Evolutionary conservation across 495 filamentous ascomycete genomes (phyloP), one percentile per base, ranked within the genome.

Genomic region (Poronia punctata): DNA sequence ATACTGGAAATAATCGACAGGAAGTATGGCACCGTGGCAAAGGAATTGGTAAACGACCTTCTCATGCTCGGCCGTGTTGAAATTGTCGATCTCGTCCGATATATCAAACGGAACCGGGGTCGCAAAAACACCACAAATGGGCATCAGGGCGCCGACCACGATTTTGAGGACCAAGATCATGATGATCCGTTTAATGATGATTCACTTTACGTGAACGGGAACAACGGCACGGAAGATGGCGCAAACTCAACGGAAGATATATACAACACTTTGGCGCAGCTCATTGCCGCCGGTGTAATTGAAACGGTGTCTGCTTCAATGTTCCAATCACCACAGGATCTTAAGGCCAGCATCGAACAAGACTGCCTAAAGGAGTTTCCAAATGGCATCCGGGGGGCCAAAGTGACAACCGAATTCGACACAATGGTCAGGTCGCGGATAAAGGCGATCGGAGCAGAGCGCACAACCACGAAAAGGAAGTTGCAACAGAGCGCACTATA

Each of bases 21-120:
- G 7, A 72, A 80, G 45, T 78, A 83, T 41, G 90, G 89, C 9
- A 57, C 67, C 5, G 62, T 75, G 54, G 88, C 86, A 0, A 76
- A 80, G 28, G 72, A 74, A 20, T 62, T 96, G 2, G 71, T 94
- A 46, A 72, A 81, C 39, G 80, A 82, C 33, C 74, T 97, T 8
- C 63, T 95, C 21, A 68, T 79, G 24, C 72, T 84, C 15, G 92
- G 92, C 5, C 84, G 94, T 59, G 80, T 80, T 3, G 75, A 78
- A 46, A 70, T 95, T 25, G 66, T 66, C 12, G 80, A 94, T 48
- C 73, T 97, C 12, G 60, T 75, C 33, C 66, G 65, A n/a, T 56
- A 57, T 5, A 58, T 64, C 34, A 47, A 60, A 31, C 48, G 54
- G 1, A 64, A 64, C 34, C 53, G 63, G 18, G 49, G 60, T 58